Base-by-base conservation (phyloP, 805 yeast species). In the Candida golubevii region DNA sequence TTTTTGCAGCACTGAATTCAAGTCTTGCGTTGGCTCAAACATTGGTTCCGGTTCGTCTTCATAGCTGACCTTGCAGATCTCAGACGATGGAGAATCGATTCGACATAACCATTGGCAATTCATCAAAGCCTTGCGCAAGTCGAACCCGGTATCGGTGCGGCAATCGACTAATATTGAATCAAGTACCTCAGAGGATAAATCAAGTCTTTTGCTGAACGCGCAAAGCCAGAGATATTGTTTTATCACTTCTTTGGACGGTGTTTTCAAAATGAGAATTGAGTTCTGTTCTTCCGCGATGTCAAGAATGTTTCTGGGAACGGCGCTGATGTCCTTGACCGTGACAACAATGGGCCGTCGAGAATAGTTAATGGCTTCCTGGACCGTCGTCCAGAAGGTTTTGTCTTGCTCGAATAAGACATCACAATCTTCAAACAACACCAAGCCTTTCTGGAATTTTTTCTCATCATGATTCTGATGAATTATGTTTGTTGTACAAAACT, bases 391-490 rank as follows among this genome's bases (percentile, higher is more conserved):
- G 58, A 91, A 90, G 1, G 80, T 80, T 45, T 77, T 79, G 55
- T 93, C 98, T 29, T 77, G 80, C 42, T 80, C 88, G 55, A 84
- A 88, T 14, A 90, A 60, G 9, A 87, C 69, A 59, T 91, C 96
- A 34, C 86, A 90, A 55, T 91, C 97, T 54, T 90, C 96, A 45
- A 91, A 71, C 30, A 93, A 62, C 4, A 93, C 82, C 6, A 88
- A 67, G 7, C 91, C 89, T 46, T 79, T 74, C 47, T 75, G 80
- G 40, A 75, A 75, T 15, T 55, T 55, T 4, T 39, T 46, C 12
- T 46, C 48, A 18, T 62, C 62, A 28, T 48, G 42, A n/a, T 43
- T 56, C 39, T 68, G 68, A 50, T 83, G 87, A 1, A 91, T 90
- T 38, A 85, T 67, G 47, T 88, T 88, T 0, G 95, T 85, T 4